Base-by-base conservation (phyloP, 495 filamentous ascomycete genomes). In the Penicillium ochrochloron region DNA sequence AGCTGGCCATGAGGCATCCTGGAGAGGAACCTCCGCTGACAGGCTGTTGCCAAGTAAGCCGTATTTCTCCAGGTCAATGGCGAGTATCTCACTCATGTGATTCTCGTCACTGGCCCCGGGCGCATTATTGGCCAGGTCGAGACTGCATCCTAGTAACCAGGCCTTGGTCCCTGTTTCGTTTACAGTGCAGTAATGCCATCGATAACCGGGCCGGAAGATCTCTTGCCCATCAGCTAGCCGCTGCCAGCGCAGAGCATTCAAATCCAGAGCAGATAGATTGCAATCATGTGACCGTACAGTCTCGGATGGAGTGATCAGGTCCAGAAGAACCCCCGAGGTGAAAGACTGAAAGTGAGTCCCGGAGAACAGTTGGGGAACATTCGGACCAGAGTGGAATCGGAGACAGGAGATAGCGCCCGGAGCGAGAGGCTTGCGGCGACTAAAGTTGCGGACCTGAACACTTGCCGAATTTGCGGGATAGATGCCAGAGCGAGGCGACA, bases 121-220 rank as follows among this genome's bases (percentile, higher is more conserved):
- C 15, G 78, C 75, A 59, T 78, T 80, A 60, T 78, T 80, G 0
- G 79, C 71, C 29, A 79, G 59, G 62, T 97, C 92, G 5, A 89
- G 90, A 10, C 89, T 89, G 71, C 93, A 97, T 23, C 95, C 95
- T n/a, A 99, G 83, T 9, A 99, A 80, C 92, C 96, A 99, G 11
- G 93, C 94, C 68, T 96, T 97, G 3, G 95, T 97, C 1, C 92
- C 93, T 60, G 93, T 89, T 65, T 95, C 87, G 72, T 97, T 93
- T 75, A 96, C 88, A 0, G 92, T 93, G 73, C 95, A 97, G 73
- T 99, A 99, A 75, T 97, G 94, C 96, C 96, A 98, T 55, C 93
- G 87, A 73, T 93, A 98, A 11, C 89, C 89, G 1, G 87, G 83
- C 58, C 90, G 83, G 77, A 97, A 97, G 27, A 98, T 90, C 71